Conservation (phyloP, 176 grass and related monocot species). For the Eleusine coracana region DNA sequence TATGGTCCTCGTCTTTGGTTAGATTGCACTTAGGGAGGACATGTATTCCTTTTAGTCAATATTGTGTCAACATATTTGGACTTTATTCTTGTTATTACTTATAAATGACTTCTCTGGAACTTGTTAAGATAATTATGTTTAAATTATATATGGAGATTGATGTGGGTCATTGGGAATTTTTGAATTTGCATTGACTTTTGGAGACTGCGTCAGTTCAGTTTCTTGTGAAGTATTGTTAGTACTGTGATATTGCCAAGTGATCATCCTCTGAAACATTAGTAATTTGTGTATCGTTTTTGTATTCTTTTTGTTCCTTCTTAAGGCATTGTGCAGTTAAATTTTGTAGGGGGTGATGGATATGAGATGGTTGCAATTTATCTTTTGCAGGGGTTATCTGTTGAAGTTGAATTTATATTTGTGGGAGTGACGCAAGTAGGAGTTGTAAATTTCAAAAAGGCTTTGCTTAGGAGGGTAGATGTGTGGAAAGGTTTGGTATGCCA, state of each 20-base stretch:
- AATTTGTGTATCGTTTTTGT: not conserved
- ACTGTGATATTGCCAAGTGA: not conserved
- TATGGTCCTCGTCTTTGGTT: not conserved
- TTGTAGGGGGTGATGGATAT: not conserved
- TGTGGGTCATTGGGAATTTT: not conserved
- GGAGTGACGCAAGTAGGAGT: not conserved
- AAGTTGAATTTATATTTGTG: not conserved
- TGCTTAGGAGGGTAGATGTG: not conserved
- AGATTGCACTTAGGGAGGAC: not conserved
- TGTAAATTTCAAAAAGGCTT: not conserved
- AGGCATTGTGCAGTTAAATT: not conserved
- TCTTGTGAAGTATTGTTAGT: not conserved
- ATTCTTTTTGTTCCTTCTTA: not conserved
- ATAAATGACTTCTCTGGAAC: not conserved
- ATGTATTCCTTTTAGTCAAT: no score
- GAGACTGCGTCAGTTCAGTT: not conserved
- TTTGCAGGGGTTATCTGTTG: not conserved
- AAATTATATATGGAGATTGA: not conserved
- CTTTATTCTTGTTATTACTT: not conserved
- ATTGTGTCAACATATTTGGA: no score
- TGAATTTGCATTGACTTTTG: not conserved
- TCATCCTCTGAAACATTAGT: not conserved
- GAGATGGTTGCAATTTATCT: not conserved
- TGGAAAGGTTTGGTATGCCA: not conserved
- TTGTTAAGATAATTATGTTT: not conserved